Base-by-base conservation (phyloP, 1,284 basidiomycete genomes). In the Trichosporon ovoides region DNA sequence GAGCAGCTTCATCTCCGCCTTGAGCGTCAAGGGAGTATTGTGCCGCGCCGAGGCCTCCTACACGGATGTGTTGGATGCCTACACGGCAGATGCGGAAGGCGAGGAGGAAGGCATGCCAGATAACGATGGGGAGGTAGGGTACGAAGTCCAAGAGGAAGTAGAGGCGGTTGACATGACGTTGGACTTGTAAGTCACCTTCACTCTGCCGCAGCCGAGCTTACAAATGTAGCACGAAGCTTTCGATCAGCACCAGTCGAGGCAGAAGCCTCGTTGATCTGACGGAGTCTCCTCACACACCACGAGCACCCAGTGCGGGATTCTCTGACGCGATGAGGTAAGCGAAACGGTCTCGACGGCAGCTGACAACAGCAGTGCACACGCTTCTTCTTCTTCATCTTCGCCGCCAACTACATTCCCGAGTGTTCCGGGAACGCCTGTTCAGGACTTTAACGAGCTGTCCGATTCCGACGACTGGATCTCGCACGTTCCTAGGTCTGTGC, bases 41-140 rank as follows among this genome's bases (percentile, higher is more conserved):
- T 53, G 20, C 28, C 38, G 24, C 31, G 57, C 50, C 16, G 52
- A 19, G 28, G 43, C 43, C 9, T 22, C 53, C 2, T 53, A 54
- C 52, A 43, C 52, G 19, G 56, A 57, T 22, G 56, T 28, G 11
- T 20, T 46, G 22, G 56, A 37, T 16, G 24, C 43, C 14, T 48
- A 48, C 43, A 48, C 43, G 13, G 49, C 33, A 11, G 19, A 22
- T 19, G 20, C 19, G 1, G 49, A 51, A 33, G 49, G 19, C 19
- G 34, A 51, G 20, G 49, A 51, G 11, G 34, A 51, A 7, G 11
- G 18, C 31, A 10, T 20, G 9, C 34, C 34, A 2, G 49, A 20
- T 10, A 13, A 12, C 12, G 33, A 51, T 19, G 14, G 2, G 7
- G 37, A 7, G 10, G 34, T 9, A 18, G 34, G 33, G 19, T 34